Evolutionary conservation across 352 stramenopile species (phyloP).

Genomic region (Pythium rishiriense): DNA sequence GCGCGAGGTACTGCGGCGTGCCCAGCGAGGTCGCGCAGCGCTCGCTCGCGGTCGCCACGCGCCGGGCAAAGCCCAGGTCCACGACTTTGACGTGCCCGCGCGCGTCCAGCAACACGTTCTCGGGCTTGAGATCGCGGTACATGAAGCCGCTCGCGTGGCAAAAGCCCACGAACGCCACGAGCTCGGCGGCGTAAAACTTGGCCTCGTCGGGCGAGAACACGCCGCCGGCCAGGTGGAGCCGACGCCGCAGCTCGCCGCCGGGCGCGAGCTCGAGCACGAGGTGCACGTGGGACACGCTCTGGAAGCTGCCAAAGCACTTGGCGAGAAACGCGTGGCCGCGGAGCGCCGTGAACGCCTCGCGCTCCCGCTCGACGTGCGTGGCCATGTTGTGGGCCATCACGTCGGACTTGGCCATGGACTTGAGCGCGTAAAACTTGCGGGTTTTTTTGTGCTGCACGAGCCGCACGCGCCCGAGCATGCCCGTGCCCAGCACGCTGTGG

Average conservation of each 20-base stretch:
- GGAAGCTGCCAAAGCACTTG: conserved; percentile 64
- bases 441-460: conserved; percentile 62
- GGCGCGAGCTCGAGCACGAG: conserved; percentile 72
- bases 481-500: conserved; percentile 60
- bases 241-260: conserved; percentile 67
- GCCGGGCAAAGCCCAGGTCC: conserved; percentile 70
- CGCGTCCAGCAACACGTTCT: conserved; percentile 88
- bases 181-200: conserved; percentile 78
- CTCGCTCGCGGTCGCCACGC: conserved; percentile 33
- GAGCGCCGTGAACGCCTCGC: conserved; percentile 44
- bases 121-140: conserved; percentile 89
- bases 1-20: conserved; percentile 71
- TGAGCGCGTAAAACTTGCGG: conserved; percentile 66
- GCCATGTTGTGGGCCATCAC: conserved; percentile 60
- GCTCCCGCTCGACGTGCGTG: conserved; percentile 54
- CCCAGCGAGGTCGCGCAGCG: conserved; percentile 58
- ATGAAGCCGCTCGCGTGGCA: conserved; percentile 63
- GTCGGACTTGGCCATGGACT: conserved; percentile 74
- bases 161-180: conserved; percentile 57
- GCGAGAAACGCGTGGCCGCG: conserved; percentile 45
- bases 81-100: conserved; percentile 66
- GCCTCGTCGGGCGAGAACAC: conserved; percentile 60
- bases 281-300: conserved; percentile 58
- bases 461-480: conserved; percentile 71
- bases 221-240: conserved; percentile 48